These are phyloP conservation scores for Pyrenochaeta sp. DNA, from an alignment of 2,329 filamentous ascomycete genomes.

Conservation along the genomic window DNA sequence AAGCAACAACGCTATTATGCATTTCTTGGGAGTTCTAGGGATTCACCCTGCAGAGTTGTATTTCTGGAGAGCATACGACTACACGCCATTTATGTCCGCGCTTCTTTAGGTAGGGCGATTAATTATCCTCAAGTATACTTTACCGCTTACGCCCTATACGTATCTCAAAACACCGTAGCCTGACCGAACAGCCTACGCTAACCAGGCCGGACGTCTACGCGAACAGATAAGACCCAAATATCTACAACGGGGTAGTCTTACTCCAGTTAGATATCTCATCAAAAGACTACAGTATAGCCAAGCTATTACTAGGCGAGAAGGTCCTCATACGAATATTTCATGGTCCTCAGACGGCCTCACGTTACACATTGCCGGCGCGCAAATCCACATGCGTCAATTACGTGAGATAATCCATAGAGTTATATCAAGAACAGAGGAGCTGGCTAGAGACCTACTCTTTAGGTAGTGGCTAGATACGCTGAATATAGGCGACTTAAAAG, in stretches of 20 bases:
- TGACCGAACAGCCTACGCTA: conserved; percentile 1
- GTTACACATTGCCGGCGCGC: conserved; percentile 4
- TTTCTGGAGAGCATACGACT: conserved; percentile 11
- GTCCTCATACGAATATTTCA: conserved; percentile 9
- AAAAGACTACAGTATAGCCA: conserved; percentile 6
- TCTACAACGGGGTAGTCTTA: conserved; percentile 10
- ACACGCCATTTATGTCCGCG: conserved; percentile 11
- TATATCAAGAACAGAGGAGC: conserved; percentile 1
- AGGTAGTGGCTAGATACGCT: conserved; percentile 8
- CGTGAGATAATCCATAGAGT: conserved; percentile 5
- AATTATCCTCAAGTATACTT: conserved; percentile 11
- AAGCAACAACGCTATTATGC: conserved; percentile 4
- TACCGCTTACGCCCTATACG: conserved; percentile 8
- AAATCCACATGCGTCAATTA: conserved; percentile 8
- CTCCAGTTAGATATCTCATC: conserved; percentile 10
- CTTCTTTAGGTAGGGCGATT: conserved; percentile 7
- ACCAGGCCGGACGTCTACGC: conserved; percentile 9
- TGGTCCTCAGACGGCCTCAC: conserved; percentile 8
- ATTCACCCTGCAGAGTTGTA: conserved; percentile 11
- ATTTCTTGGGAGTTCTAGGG: conserved; percentile 12
- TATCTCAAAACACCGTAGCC: conserved; percentile 9
- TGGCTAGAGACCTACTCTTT: conserved; percentile 11
- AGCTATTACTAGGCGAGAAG: conserved; percentile 12
- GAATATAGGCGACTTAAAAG: background rate
- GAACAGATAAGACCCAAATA: conserved; percentile 9